Evolutionary conservation across 805 yeast species (phyloP), one percentile per base, ranked within the genome.

Genomic region (Metschnikowia kofuensis): DNA sequence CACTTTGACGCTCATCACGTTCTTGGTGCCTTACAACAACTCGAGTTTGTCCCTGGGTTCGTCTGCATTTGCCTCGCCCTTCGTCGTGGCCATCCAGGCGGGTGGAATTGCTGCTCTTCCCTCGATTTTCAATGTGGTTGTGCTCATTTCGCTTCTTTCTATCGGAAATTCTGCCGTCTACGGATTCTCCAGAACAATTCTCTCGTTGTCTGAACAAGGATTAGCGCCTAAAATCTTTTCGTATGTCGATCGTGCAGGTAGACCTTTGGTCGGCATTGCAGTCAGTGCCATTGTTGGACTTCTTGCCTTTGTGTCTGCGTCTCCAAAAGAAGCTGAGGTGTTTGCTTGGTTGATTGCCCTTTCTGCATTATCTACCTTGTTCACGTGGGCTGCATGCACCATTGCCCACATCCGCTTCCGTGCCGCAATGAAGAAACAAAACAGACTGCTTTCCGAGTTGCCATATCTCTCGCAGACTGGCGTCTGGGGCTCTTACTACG

Each of bases 391-490:
- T 37, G 65, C 70, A 13, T 71, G 72, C 52, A 68, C 74, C 48
- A 52, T 69, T 21, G 66, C 75, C 28, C 76, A 72, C 48, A 59
- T 72, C 42, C 61, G 77, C 52, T 72, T 72, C 57, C 65, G 77
- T 59, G 58, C 56, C 5, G 75, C 72, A 8, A 66, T 72, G 65
- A 65, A 60, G 47, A 56, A 57, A 51, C 80, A 43, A 51, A 79
- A 78, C 27, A 66, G 76, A 47, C 51, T 70, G 7, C 51, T 70
- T 21, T 67, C 63, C 5, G 84, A 81, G 38, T 68, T 84, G 43
- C 86, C 85, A 0, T 84, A 75, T 63, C 64, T 63, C 43, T 70
- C 85, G 34, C 57, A 67, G n/a, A 81, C 82, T 7, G 83, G 81
- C 28, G 49, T 59, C 13, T 56, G 50, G 56, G 68, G 68, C 38